Evolutionary conservation across 73 alveolate species (phyloP), one percentile per base, ranked within the genome.

Genomic region (Loxodes magnus): DNA sequence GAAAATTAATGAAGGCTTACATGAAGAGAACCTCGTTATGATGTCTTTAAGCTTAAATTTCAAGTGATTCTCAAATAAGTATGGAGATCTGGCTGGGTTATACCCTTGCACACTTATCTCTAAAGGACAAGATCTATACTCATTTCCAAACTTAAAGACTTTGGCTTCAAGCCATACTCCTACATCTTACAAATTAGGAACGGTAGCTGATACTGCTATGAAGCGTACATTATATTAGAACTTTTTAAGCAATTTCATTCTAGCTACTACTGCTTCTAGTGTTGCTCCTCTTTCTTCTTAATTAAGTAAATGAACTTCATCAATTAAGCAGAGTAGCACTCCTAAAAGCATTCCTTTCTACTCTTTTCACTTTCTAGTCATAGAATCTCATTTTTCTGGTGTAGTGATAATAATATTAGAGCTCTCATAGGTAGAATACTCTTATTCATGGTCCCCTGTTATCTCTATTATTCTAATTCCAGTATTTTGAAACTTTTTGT

Each of bases 281-380:
- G 94, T 99, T 29, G 99, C 96, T 0, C 99, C 99, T 61, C 99
- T 86, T 43, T 79, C 56, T 77, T 96, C 99, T n/a, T n/a, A n/a
- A 74, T 96, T 99, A 33, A 96, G 79, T 53, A 96, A 74, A 75
- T 96, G 99, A 30, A 96, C 88, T 82, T 96, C 99, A 79, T 96
- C 99, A 56, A 96, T 91, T 64, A 96, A 93, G 48, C 93, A 62
- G 41, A 96, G 79, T 57, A 82, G 84, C 9, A 96, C n/a, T n/a
- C n/a, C 64, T 96, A 2, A 89, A 76, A 71, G 60, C 93, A 15
- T 97, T 92, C 49, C 97, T 90, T 50, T 81, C 97, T 26, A 90
- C 98, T 67, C 88, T 79, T 74, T 89, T n/a, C n/a, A n/a, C n/a
- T n/a, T 95, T 62, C 99, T 76, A 3, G 99, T 96, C 34, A 96